Conservation (phyloP, 208 protist genomes). For the Naegleria gruberi region DNA sequence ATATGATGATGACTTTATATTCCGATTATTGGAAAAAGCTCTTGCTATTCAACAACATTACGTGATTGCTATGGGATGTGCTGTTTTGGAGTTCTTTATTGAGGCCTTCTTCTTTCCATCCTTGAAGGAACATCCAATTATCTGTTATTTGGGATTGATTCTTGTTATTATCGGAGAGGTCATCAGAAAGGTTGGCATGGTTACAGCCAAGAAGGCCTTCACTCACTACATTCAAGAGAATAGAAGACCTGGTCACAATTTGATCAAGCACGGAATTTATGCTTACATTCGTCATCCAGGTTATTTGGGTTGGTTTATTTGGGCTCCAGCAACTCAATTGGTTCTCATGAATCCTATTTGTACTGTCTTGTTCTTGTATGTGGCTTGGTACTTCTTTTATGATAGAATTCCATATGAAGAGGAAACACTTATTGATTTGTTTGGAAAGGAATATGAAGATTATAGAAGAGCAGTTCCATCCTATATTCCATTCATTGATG, state of each 20-base stretch:
- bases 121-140: neutral
- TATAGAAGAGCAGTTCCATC: slow-evolving; percentile 61
- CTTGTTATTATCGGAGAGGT: neutral
- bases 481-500: slow-evolving; percentile 74
- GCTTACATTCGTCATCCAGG: slow-evolving; percentile 48
- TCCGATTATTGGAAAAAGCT: neutral
- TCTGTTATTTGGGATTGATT: slow-evolving; percentile 14
- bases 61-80: neutral
- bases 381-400: slow-evolving; percentile 79
- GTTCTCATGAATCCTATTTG: slow-evolving; percentile 81
- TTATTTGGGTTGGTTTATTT: slow-evolving; percentile 62
- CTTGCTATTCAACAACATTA: neutral
- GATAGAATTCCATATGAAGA: slow-evolving; percentile 80
- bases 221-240: slow-evolving; percentile 15
- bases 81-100: neutral
- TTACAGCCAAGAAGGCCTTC: neutral
- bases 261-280: slow-evolving; percentile 56
- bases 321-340: slow-evolving; percentile 60
- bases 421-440: slow-evolving; percentile 61
- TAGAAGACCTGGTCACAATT: slow-evolving; percentile 33
- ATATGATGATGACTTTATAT: neutral
- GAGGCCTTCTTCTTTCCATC: neutral
- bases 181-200: neutral
- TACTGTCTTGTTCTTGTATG: slow-evolving; percentile 53
- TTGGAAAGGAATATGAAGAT: slow-evolving; percentile 67